Conservation (phyloP, 2,329 filamentous ascomycete genomes). For the Ophiognomonia clavigignenti-juglandacearum region DNA sequence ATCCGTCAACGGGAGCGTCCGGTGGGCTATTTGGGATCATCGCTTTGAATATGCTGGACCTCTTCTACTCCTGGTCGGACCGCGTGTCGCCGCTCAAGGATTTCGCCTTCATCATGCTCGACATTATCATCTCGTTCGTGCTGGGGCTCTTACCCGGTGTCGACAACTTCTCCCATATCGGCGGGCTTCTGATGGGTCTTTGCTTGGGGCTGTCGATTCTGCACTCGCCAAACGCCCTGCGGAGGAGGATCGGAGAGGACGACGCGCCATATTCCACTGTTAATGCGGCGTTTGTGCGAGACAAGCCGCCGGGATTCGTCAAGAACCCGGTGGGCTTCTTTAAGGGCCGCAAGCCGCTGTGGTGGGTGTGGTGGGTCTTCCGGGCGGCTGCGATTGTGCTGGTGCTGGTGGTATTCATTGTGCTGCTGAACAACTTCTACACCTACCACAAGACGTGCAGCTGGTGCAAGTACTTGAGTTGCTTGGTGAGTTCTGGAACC, state of each 20-base stretch:
- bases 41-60: slow-evolving; percentile 79
- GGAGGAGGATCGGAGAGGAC: slow-evolving; percentile 67
- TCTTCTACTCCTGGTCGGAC: slow-evolving; percentile 88
- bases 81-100: slow-evolving; percentile 74
- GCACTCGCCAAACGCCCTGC: slow-evolving; percentile 78
- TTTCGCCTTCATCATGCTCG: slow-evolving; percentile 79
- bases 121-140: slow-evolving; percentile 85
- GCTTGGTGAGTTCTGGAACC: slow-evolving; percentile 62
- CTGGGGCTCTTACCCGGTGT: slow-evolving; percentile 86
- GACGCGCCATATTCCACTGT: slow-evolving; percentile 66
- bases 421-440: slow-evolving; percentile 91
- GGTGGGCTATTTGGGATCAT: slow-evolving; percentile 89
- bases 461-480: slow-evolving; percentile 96
- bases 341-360: slow-evolving; percentile 84
- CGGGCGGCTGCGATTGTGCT: slow-evolving; percentile 71
- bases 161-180: slow-evolving; percentile 97
- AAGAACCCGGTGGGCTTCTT: slow-evolving; percentile 74
- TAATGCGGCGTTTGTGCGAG: slow-evolving; percentile 39
- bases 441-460: slow-evolving; percentile 67
- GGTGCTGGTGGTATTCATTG: slow-evolving; percentile 79
- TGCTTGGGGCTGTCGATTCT: slow-evolving; percentile 81
- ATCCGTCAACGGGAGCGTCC: slow-evolving; percentile 83
- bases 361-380: slow-evolving; percentile 97
- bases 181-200: slow-evolving; percentile 89
- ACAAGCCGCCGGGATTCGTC: slow-evolving; percentile 49